Evolutionary conservation across 1,284 basidiomycete species (phyloP).

Genomic region (Melampsora larici-populina): DNA sequence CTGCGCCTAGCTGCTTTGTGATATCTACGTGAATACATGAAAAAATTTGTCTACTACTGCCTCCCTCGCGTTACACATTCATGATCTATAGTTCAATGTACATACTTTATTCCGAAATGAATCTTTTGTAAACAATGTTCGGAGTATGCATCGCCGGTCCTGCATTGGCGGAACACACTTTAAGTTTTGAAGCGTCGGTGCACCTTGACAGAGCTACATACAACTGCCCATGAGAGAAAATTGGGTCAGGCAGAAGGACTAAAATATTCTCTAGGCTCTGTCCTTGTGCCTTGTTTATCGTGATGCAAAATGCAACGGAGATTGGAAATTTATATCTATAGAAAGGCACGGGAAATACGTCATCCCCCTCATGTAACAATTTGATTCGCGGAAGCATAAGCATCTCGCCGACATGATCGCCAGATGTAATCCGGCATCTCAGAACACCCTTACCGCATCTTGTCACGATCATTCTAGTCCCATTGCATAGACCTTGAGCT

Average conservation of each 20-base stretch:
- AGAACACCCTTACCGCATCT: not conserved
- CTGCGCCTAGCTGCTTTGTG: too few relatives aligned
- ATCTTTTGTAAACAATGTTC: too few relatives aligned
- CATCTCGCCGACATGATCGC: not conserved
- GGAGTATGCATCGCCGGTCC: too few relatives aligned
- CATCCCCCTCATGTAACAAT: not conserved
- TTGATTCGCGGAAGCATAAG: not conserved
- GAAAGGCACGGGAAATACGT: not conserved
- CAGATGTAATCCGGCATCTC: not conserved
- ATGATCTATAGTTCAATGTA: too few relatives aligned
- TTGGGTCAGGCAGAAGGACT: not conserved
- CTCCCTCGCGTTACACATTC: too few relatives aligned
- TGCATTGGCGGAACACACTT: too few relatives aligned
- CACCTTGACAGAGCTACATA: constrained; percentile 11
- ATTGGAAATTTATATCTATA: constrained; percentile 7
- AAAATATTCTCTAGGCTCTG: not conserved
- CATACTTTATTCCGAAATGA: too few relatives aligned
- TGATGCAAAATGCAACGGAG: not conserved
- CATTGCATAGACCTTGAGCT: not conserved
- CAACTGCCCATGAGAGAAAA: constrained; percentile 17
- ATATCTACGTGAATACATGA: too few relatives aligned
- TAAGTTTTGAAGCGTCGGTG: too few relatives aligned
- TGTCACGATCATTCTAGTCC: not conserved
- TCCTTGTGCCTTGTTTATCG: constrained; percentile 19
- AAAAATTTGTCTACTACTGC: too few relatives aligned